phyloP scores from a whole-genome alignment of 2,329 filamentous ascomycete species.

The Aspergillus aculeatinus region DNA sequence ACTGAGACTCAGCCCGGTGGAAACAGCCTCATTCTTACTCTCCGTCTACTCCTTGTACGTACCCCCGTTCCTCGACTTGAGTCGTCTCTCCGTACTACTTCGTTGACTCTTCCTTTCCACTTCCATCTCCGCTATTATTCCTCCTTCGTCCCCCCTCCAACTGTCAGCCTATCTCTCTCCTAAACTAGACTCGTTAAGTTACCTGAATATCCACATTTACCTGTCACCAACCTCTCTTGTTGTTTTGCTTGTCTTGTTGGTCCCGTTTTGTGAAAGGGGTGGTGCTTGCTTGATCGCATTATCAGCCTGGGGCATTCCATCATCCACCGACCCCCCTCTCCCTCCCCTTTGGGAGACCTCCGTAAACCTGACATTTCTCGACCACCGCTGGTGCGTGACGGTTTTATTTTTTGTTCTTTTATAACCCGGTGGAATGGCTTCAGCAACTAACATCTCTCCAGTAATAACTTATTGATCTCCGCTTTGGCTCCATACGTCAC shows the following conservation, averaged over 20 bases:
- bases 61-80: too few relatives aligned
- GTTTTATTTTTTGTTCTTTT: neutral
- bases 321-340: neutral
- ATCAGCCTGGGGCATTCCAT: constrained; percentile 7
- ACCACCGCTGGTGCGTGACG: neutral
- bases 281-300: neutral
- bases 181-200: neutral
- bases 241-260: neutral
- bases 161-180: neutral
- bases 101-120: neutral
- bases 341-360: neutral
- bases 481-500: neutral
- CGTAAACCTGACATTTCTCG: neutral
- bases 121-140: constrained; percentile 6
- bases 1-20: constrained; percentile 30
- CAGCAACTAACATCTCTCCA: neutral
- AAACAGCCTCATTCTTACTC: constrained; percentile 14
- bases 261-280: neutral
- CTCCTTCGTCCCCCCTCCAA: neutral
- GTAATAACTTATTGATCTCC: neutral
- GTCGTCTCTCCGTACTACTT: too few relatives aligned
- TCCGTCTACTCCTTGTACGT: neutral
- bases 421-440: neutral
- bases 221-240: neutral
- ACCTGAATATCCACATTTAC: neutral